phyloP scores from a whole-genome alignment of 73 alveolate genomes.

The Tetrahymena borealis region DNA sequence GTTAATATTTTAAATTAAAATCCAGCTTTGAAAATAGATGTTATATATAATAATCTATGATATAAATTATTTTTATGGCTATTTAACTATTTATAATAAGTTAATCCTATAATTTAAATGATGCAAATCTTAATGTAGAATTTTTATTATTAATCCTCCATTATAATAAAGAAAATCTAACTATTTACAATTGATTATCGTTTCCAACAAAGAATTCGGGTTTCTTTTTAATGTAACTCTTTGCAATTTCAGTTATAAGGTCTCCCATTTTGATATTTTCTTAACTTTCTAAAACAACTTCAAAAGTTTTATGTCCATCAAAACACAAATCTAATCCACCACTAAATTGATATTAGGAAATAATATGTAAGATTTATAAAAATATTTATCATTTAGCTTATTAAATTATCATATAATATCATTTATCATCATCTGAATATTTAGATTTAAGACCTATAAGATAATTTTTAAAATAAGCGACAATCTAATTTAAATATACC shows the following conservation, averaged over 20 bases:
- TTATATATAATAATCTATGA: background rate
- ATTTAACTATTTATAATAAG: background rate
- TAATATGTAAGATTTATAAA: too few species aligned
- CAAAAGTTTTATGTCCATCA: conserved; percentile 6
- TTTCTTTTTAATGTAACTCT: conserved; percentile 5
- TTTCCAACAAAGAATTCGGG: conserved; percentile 13
- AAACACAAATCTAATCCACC: conserved; percentile 35
- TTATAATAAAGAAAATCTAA: background rate
- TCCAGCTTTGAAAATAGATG: background rate
- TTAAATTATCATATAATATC: too few species aligned
- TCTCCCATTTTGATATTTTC: conserved; percentile 24
- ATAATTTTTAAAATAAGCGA: background rate
- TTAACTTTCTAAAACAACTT: conserved; percentile 6
- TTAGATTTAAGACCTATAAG: too few species aligned
- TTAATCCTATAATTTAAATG: too few species aligned
- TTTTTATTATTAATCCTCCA: background rate
- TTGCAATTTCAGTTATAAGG: background rate
- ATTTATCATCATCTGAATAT: too few species aligned
- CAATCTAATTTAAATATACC: background rate
- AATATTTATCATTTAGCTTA: too few species aligned
- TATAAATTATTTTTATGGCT: background rate
- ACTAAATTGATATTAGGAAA: background rate
- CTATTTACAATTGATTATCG: background rate
- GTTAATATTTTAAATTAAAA: background rate
- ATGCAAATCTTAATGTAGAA: background rate